Conservation (phyloP, 306 rosid species). For the Quercus bicolor region DNA sequence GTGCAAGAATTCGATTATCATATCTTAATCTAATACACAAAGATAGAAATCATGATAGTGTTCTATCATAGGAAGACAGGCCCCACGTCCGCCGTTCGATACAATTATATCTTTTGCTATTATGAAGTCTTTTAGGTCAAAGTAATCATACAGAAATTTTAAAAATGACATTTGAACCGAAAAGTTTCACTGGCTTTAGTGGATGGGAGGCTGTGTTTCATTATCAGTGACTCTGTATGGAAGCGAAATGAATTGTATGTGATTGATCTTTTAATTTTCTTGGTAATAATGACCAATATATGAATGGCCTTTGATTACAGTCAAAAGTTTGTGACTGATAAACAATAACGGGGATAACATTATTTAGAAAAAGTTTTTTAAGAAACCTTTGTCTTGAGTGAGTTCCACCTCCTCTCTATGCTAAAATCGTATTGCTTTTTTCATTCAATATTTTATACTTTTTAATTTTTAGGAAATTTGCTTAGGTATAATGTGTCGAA, state of each 20-base stretch:
- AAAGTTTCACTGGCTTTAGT: constrained; percentile 45
- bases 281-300: constrained; percentile 6
- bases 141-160: constrained; percentile 41
- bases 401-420: background rate
- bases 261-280: constrained; percentile 5
- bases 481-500: background rate
- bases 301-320: constrained; percentile 8
- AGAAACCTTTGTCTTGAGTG: constrained; percentile 11
- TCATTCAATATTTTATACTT: background rate
- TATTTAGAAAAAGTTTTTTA: constrained; percentile 7
- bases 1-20: constrained; percentile 29
- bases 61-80: constrained; percentile 45
- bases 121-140: constrained; percentile 57
- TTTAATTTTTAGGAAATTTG: background rate
- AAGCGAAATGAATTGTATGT: constrained; percentile 12
- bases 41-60: constrained; percentile 53
- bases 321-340: constrained; percentile 2
- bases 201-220: constrained; percentile 4
- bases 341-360: background rate
- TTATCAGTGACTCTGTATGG: background rate
- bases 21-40: constrained; percentile 28
- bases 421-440: background rate
- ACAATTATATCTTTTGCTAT: constrained; percentile 47
- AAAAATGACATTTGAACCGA: constrained; percentile 14
- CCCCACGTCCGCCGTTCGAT: constrained; percentile 72